phyloP scores from a whole-genome alignment of 2,329 filamentous ascomycete species.

The Epichloe bromicola region DNA sequence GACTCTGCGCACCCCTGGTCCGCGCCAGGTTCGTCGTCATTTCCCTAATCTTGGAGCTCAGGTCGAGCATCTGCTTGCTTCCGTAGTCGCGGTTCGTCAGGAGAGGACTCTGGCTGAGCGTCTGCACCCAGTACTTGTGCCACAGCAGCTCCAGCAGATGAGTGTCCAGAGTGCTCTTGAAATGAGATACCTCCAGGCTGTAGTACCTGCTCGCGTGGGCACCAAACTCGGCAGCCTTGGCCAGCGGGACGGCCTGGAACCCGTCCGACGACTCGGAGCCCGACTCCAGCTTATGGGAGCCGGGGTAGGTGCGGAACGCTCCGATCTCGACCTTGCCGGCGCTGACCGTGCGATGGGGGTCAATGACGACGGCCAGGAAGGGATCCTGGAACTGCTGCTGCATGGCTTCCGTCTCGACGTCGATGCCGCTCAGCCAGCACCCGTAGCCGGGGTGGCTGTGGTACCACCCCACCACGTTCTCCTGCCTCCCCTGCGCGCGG shows the following conservation, averaged over 20 bases:
- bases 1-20: conserved; percentile 14
- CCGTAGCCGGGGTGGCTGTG: conserved; percentile 96
- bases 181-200: conserved; percentile 79
- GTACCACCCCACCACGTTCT: conserved; percentile 97
- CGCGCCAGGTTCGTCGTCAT: conserved; percentile 29
- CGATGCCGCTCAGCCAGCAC: conserved; percentile 95
- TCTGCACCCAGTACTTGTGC: conserved; percentile 99
- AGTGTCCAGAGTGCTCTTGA: conserved; percentile 82
- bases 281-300: conserved; percentile 46
- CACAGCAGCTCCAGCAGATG: conserved; percentile 79
- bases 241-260: conserved; percentile 71
- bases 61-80: conserved; percentile 81
- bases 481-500: conserved; percentile 62
- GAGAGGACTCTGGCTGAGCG: conserved; percentile 78
- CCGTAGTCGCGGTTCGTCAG: conserved; percentile 88
- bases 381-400: conserved; percentile 83
- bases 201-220: conserved; percentile 89
- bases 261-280: conserved; percentile 31
- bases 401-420: conserved; percentile 74
- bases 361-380: conserved; percentile 90
- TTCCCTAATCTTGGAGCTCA: conserved; percentile 69
- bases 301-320: conserved; percentile 83
- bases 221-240: conserved; percentile 91
- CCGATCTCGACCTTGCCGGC: conserved; percentile 95
- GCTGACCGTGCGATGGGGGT: conserved; percentile 88